phyloP scores from a whole-genome alignment of 495 filamentous ascomycete genomes.

The Xylaria palmicola region DNA sequence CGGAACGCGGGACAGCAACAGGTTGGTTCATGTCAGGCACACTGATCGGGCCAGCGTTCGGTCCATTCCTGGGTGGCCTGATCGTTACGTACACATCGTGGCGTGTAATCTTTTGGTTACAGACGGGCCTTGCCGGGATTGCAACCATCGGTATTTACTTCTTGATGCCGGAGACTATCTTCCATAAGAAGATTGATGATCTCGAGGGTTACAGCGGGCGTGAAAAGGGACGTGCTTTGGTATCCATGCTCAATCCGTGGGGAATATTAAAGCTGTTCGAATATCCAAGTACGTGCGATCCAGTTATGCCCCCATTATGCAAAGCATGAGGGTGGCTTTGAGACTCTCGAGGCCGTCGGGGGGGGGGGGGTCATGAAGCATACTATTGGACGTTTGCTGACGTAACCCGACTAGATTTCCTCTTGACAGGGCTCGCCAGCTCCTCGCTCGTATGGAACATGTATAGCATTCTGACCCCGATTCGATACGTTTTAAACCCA shows the following conservation, averaged over 20 bases:
- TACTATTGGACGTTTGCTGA: slow-evolving; percentile 3
- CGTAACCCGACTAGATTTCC: slow-evolving; percentile 39
- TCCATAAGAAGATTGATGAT: slow-evolving; percentile 56
- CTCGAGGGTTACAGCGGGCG: slow-evolving; percentile 46
- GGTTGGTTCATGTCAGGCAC: slow-evolving; percentile 71
- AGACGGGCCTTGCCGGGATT: slow-evolving; percentile 59
- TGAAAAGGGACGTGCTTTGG: slow-evolving; percentile 53
- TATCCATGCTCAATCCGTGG: slow-evolving; percentile 60
- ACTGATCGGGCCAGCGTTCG: slow-evolving; percentile 68
- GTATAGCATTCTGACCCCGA: slow-evolving; percentile 70
- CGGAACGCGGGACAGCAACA: slow-evolving; percentile 65
- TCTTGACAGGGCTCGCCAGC: slow-evolving; percentile 59
- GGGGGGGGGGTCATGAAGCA: too few species aligned
- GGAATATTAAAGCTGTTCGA: slow-evolving; percentile 59
- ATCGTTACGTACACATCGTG: slow-evolving; percentile 70
- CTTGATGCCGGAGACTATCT: slow-evolving; percentile 69
- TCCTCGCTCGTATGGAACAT: slow-evolving; percentile 67
- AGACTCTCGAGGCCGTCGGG: neutral
- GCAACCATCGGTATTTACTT: slow-evolving; percentile 60
- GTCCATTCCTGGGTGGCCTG: slow-evolving; percentile 65
- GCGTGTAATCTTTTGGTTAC: slow-evolving; percentile 72
- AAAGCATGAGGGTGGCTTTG: neutral
- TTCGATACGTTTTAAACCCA: slow-evolving; percentile 72
- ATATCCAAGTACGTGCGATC: slow-evolving; percentile 50
- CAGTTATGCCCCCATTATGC: neutral